A percentile compares a stretch with the other conserved stretches of the same genome.
Evolutionary conservation across 331 rosid species (phyloP).

Genomic region (Malus hybrid): DNA sequence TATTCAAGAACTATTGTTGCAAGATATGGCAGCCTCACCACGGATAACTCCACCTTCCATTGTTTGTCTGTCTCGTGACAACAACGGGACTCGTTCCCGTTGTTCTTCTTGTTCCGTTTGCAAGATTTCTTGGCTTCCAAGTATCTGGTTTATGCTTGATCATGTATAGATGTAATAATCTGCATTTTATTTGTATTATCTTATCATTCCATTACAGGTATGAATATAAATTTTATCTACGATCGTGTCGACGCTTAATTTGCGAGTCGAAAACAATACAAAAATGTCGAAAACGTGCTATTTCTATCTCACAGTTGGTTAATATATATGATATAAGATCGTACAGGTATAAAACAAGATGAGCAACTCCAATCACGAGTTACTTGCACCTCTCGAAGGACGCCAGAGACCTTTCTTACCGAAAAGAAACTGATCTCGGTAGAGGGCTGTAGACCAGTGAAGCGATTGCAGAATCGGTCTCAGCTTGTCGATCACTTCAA

Average conservation of each 20-base stretch:
- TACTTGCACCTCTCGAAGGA: constrained; percentile 24
- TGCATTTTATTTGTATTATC: neutral
- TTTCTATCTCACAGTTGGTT: constrained; percentile 1
- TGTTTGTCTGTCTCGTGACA: constrained; percentile 16
- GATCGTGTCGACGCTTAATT: neutral
- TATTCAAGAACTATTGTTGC: constrained; percentile 36
- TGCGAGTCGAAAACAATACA: neutral
- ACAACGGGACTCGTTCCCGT: neutral
- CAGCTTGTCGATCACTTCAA: constrained; percentile 54
- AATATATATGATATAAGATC: neutral
- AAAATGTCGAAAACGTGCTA: neutral
- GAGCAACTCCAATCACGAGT: constrained; percentile 6
- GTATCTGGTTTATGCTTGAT: neutral
- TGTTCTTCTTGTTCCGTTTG: neutral
- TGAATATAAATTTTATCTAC: neutral
- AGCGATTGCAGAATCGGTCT: constrained; percentile 57
- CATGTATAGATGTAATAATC: neutral
- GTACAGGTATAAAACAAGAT: neutral
- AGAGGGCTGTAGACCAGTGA: constrained; percentile 52
- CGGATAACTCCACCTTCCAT: neutral
- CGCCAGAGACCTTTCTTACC: constrained; percentile 84
- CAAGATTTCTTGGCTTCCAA: neutral
- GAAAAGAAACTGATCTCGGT: constrained; percentile 54
- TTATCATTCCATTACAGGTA: too few species aligned
- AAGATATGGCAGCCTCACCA: constrained; percentile 27